These are phyloP conservation scores for Schwanniomyces vanrijiae DNA, from an alignment of 805 yeast genomes.

Conservation along the genomic window DNA sequence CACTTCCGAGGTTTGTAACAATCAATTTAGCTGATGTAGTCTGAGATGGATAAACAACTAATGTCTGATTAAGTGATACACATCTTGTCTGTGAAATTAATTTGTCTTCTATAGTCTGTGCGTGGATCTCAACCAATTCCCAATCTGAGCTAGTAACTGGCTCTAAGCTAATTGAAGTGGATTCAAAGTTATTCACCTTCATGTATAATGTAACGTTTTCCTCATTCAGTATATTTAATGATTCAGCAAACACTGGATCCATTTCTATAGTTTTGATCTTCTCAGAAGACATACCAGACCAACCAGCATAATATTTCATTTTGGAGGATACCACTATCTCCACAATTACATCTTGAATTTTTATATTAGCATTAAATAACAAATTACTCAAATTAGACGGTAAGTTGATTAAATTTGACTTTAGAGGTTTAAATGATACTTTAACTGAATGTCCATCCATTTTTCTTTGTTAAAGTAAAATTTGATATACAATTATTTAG, in stretches of 20 bases:
- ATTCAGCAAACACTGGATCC: constrained; percentile 65
- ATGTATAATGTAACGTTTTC: constrained; percentile 41
- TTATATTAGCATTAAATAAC: constrained; percentile 52
- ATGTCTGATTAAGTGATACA: constrained; percentile 54
- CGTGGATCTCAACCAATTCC: constrained; percentile 86
- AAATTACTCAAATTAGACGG: constrained; percentile 49
- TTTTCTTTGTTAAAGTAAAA: background rate
- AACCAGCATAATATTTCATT: constrained; percentile 50
- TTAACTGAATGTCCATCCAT: constrained; percentile 39
- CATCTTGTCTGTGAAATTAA: constrained; percentile 81
- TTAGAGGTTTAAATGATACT: constrained; percentile 27
- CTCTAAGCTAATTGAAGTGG: constrained; percentile 68
- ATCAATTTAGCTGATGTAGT: constrained; percentile 61
- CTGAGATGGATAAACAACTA: constrained; percentile 68
- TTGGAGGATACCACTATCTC: constrained; percentile 36
- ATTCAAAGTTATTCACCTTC: constrained; percentile 48
- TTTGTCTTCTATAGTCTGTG: constrained; percentile 69
- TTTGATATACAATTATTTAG: background rate
- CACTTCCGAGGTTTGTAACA: constrained; percentile 44
- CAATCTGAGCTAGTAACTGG: constrained; percentile 81
- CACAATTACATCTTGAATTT: constrained; percentile 57
- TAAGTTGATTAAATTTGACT: constrained; percentile 55
- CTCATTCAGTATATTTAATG: constrained; percentile 46
- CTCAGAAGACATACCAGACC: constrained; percentile 59
- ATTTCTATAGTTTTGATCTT: constrained; percentile 48